Conservation (phyloP, 2,329 filamentous ascomycete genomes). For the Paecilomyces dactylethromorphus region DNA sequence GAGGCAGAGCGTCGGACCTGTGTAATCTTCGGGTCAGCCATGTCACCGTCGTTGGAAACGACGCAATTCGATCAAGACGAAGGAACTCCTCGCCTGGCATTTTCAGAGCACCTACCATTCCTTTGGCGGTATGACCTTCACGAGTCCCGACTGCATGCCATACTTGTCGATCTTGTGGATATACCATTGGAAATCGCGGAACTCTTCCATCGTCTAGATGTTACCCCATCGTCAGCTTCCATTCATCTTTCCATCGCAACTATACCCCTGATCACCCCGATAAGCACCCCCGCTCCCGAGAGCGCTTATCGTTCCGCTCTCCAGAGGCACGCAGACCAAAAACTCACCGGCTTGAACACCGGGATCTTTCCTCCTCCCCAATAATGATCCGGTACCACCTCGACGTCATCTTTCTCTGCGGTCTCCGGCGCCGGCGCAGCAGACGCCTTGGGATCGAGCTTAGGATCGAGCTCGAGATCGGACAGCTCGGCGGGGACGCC, state of each 20-base stretch:
- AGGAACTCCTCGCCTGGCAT: constrained; percentile 1
- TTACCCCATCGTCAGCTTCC: not conserved
- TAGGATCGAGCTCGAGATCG: constrained; percentile 34
- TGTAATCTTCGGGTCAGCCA: constrained; percentile 1
- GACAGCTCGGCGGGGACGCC: constrained; percentile 34
- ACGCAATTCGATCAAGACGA: not conserved
- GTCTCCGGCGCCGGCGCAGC: constrained; percentile 17
- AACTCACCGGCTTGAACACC: constrained; percentile 77
- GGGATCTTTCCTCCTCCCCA: constrained; percentile 77
- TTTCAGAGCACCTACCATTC: constrained; percentile 66
- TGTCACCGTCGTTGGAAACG: not conserved
- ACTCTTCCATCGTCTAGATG: constrained; percentile 75
- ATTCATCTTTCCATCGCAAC: not conserved
- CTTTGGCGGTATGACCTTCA: constrained; percentile 87
- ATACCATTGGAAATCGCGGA: constrained; percentile 86
- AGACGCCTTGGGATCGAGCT: constrained; percentile 24
- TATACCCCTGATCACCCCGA: not conserved
- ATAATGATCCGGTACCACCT: constrained; percentile 79
- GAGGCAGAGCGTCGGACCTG: constrained; percentile 64
- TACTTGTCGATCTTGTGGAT: constrained; percentile 86
- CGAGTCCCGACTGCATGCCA: constrained; percentile 94
- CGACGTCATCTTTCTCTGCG: constrained; percentile 61
- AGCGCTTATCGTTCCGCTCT: not conserved
- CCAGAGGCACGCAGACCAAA: not conserved
- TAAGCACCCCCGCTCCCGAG: not conserved